Evolutionary conservation across 371 early-diverging fungal species (phyloP).

Genomic region (Quaeritorhiza haematococci): DNA sequence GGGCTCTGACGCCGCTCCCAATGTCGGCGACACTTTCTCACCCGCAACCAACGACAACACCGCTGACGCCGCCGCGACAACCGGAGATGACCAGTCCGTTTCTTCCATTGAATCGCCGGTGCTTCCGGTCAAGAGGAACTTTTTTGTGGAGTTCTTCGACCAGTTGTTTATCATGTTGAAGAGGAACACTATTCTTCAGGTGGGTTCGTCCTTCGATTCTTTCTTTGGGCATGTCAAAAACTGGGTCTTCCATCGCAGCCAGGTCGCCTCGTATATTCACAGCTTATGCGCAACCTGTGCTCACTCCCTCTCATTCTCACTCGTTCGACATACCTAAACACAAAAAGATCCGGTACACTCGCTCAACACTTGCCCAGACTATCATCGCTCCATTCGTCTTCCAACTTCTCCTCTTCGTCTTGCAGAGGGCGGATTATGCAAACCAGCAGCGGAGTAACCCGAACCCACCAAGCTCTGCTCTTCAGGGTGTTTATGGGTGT

Average conservation of each 20-base stretch:
- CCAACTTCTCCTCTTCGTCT: constrained; percentile 54
- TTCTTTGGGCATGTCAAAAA: constrained; percentile 6
- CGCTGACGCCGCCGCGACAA: no score
- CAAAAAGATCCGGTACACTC: constrained; percentile 28
- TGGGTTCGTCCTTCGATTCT: constrained; percentile 14
- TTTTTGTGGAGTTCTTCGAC: no score
- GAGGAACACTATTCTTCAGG: constrained; percentile 59
- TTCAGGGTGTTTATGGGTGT: constrained; percentile 49
- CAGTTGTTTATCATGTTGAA: constrained; percentile 61
- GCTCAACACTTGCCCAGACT: constrained; percentile 58
- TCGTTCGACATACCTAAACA: no score
- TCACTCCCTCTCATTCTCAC: not conserved
- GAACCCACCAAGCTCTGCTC: constrained; percentile 45
- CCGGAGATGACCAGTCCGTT: no score
- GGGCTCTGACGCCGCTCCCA: no score
- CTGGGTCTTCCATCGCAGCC: not conserved
- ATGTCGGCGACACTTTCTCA: no score
- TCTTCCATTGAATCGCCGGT: no score
- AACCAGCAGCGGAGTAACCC: constrained; percentile 38
- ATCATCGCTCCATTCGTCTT: constrained; percentile 60
- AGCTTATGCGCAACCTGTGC: no score
- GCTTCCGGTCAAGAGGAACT: no score
- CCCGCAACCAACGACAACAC: no score
- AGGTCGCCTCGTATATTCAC: no score
- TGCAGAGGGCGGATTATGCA: constrained; percentile 55